Conservation (phyloP, 2,329 filamentous ascomycete species). For the Fusarium sp. region DNA sequence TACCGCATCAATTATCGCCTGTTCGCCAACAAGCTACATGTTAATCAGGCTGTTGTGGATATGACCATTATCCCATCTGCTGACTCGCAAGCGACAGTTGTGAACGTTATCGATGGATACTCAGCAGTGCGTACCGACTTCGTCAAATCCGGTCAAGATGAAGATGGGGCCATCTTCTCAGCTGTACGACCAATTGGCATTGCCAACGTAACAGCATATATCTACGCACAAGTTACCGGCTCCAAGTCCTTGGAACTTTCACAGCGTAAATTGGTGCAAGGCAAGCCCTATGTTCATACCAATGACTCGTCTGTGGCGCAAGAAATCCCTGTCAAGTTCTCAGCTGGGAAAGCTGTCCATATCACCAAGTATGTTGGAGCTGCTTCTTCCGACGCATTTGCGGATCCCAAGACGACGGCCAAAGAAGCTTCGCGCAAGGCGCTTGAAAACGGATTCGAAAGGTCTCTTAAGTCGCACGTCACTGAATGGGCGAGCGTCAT, state of each 20-base stretch:
- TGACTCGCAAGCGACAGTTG: background rate
- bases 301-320: constrained; percentile 2
- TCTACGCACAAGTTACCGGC: background rate
- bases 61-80: background rate
- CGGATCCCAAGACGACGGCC: background rate
- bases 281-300: background rate
- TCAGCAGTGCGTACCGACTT: constrained; percentile 6
- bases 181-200: background rate
- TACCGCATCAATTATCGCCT: background rate
- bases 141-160: background rate
- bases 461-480: background rate
- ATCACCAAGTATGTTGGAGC: constrained; percentile 1
- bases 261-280: background rate
- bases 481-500: background rate
- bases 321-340: constrained; percentile 4
- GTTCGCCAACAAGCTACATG: background rate
- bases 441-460: background rate
- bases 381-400: constrained; percentile 4
- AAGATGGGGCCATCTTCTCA: background rate
- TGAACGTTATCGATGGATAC: constrained; percentile 4
- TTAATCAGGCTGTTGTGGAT: constrained; percentile 2
- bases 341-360: background rate
- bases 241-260: background rate
- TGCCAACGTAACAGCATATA: background rate
- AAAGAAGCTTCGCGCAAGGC: background rate